Evolutionary conservation across 169 alveolate genomes (phyloP), one percentile per base, ranked within the genome.

Genomic region (Eimeria acervulina): DNA sequence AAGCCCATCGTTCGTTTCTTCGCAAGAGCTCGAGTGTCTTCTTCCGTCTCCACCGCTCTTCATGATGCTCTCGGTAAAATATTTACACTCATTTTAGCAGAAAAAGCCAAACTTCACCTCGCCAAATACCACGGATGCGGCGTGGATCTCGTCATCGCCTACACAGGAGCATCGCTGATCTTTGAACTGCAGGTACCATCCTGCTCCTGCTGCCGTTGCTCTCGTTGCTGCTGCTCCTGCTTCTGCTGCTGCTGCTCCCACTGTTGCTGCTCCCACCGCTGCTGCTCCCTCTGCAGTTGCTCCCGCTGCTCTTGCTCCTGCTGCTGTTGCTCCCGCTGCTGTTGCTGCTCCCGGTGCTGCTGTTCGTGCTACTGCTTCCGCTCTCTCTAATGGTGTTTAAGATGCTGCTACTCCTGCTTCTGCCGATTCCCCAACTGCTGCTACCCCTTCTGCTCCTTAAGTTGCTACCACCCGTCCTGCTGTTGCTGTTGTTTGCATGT

Each of bases 131-230:
- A 95, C 15, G 97, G 97, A 0, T 95, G 97, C 85, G 95, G 95
- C 33, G 95, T 95, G 51, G 97, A 95, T 38, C 90, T 90, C 23
- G 59, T 90, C 42, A 47, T 95, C 42, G 95, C 93, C 59, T 95
- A 47, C 61, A 95, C 92, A 10, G 61, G 68, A 13, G 97, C 95
- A 52, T 63, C 95, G 12, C 93, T 95, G 19, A 83, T 90, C 66
- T 28, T 95, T 26, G 97, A 95, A 28, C 51, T 95, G 1, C 95
- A 95, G 84, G 97, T 70, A 59, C 52, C 83, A 13, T 17, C 83
- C 83, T 33, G 52, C 83, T 33, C 36, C 51, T 33, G 0, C 47
- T 33, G 51, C 47, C 2, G 83, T 28, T 33, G 83, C 83, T 33
- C 1, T 8, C 1, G 51, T 28, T 33, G 52, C 52, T 47, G 68